Evolutionary conservation across 768 basidiomycete species (phyloP), one percentile per base, ranked within the genome.

Genomic region (Calocybe cyanea): DNA sequence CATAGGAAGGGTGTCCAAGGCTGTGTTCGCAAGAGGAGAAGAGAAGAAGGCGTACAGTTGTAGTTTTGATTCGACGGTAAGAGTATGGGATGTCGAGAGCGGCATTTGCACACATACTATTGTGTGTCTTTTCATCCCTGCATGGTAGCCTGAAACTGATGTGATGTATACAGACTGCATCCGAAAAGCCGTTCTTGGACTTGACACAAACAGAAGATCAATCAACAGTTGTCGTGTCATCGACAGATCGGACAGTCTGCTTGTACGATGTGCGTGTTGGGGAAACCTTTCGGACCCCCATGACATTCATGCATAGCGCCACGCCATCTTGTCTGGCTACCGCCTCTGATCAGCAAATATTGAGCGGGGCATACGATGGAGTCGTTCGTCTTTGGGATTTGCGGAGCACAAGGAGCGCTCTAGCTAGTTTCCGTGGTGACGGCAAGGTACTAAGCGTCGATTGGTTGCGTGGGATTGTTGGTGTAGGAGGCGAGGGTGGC

Each of bases 41-140:
- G 49, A 48, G 39, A 28, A 59, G 41, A 57, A 50, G 21, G 92
- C 83, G 21, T 80, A 82, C 51, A 91, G 87, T 54, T 85, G 84
- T 57, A 88, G 90, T 0, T 90, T 91, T 59, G 94, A 96, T 64
- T 95, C 93, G 21, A 91, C 91, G 0, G 81, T 97, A 4, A 74
- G 92, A 18, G 69, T 75, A 2, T 99, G 95, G 95, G 92, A 96
- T 57, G 71, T 85, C 2, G 86, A 90, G 54, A 75, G 70, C 31
- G 91, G 87, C 2, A 65, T 90, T 4, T 92, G 86, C 48, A 69
- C 73, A 0, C 61, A 76, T 35, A 89, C 87, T 0, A 80, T 88
- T 36, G 87, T 90, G 52, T 49, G 83, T 70, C 31, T 38, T 17
- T 7, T 14, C n/a, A 35, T 7, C n/a, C 17, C 34, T 35, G 14